These are phyloP conservation scores for Leccinum truebloodii DNA, from an alignment of 768 basidiomycete species.

Conservation along the genomic window DNA sequence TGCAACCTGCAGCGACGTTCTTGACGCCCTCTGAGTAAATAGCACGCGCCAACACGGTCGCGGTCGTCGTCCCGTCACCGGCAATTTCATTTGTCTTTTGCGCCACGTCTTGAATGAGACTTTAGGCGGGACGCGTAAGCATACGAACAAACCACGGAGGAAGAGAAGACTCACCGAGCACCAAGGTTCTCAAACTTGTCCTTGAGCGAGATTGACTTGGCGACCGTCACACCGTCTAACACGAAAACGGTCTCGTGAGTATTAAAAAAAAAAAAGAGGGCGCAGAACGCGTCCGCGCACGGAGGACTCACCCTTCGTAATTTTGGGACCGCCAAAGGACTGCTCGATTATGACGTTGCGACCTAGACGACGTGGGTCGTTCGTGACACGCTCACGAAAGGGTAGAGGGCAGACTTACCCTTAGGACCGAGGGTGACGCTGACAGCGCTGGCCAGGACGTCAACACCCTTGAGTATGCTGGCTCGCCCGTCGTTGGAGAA, in stretches of 20 bases:
- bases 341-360: slow-evolving; percentile 99
- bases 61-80: slow-evolving; percentile 97
- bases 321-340: slow-evolving; percentile 86
- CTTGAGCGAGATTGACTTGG: slow-evolving; percentile 90
- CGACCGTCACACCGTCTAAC: slow-evolving; percentile 96
- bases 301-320: slow-evolving; percentile 81
- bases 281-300: background rate
- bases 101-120: slow-evolving; percentile 94
- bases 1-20: slow-evolving; percentile 98
- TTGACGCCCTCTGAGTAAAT: slow-evolving; percentile 99
- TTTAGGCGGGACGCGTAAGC: slow-evolving; percentile 24
- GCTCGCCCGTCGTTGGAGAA: slow-evolving; percentile 96
- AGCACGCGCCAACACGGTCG: slow-evolving; percentile 94
- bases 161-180: slow-evolving; percentile 67
- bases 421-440: slow-evolving; percentile 96
- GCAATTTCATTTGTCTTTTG: slow-evolving; percentile 96
- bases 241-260: slow-evolving; percentile 1
- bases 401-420: slow-evolving; percentile 45
- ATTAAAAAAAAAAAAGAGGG: background rate
- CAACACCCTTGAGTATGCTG: slow-evolving; percentile 92
- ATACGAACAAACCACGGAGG: slow-evolving; percentile 7
- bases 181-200: slow-evolving; percentile 99
- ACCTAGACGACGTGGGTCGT: slow-evolving; percentile 45
- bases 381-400: background rate
- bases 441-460: slow-evolving; percentile 95